phyloP scores from a whole-genome alignment of 306 rosid genomes.

The Alnus rubra region DNA sequence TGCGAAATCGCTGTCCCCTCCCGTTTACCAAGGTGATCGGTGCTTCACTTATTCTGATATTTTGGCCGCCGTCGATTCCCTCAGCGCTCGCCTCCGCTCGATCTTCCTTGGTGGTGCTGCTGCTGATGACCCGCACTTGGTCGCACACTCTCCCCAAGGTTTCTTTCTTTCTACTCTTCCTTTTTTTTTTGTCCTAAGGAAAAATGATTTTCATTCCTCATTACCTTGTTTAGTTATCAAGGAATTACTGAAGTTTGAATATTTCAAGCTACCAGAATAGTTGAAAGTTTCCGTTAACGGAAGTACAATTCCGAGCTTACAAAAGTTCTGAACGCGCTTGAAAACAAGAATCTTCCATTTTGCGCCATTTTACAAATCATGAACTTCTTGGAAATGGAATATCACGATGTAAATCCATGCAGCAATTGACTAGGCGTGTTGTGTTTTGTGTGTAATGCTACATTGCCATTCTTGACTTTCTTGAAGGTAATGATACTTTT shows the following conservation, averaged over 20 bases:
- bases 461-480: conserved; percentile 9
- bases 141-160: conserved; percentile 42
- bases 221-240: conserved; percentile 6
- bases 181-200: neutral
- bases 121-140: conserved; percentile 46
- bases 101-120: conserved; percentile 43
- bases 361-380: neutral
- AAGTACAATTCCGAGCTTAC: neutral
- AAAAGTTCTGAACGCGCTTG: neutral
- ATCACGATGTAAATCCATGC: neutral
- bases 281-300: neutral
- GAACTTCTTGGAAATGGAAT: neutral
- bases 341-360: neutral
- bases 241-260: neutral
- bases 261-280: neutral
- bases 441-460: conserved; percentile 17
- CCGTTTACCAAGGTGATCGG: conserved; percentile 51
- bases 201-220: neutral
- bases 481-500: conserved; percentile 31
- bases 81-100: conserved; percentile 62
- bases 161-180: conserved; percentile 13
- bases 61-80: conserved; percentile 54
- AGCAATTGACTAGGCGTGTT: neutral
- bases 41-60: conserved; percentile 67
- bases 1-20: conserved; percentile 36